These are phyloP conservation scores for Kluyveromyces sp. DNA, from an alignment of 1,139 yeast genomes.

Conservation along the genomic window DNA sequence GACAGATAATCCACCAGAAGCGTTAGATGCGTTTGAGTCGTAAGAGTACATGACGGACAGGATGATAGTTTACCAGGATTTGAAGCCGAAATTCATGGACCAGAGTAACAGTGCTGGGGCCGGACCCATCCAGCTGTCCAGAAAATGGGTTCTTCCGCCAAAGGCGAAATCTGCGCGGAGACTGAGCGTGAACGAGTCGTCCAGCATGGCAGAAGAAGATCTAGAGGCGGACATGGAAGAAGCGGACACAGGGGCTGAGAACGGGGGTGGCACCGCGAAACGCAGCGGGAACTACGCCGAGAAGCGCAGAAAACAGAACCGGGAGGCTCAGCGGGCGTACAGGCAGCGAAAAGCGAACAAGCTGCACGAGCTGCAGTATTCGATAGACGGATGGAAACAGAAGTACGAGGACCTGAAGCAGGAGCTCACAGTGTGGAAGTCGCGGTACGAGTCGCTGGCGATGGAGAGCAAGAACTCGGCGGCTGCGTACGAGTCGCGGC, in stretches of 20 bases:
- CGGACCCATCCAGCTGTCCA: slow-evolving; percentile 51
- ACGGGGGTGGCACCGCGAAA: too few species aligned
- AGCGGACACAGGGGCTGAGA: background rate
- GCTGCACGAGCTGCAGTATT: slow-evolving; percentile 49
- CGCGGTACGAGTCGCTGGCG: slow-evolving; percentile 4
- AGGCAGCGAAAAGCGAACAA: slow-evolving; percentile 34
- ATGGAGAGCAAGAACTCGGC: background rate
- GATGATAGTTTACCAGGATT: slow-evolving; percentile 8
- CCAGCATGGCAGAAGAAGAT: background rate
- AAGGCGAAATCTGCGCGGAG: slow-evolving; percentile 87
- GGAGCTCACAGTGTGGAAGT: slow-evolving; percentile 29
- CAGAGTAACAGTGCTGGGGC: background rate
- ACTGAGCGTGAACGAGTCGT: slow-evolving; percentile 43
- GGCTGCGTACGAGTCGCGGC: background rate
- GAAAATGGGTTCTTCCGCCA: slow-evolving; percentile 87
- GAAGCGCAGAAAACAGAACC: slow-evolving; percentile 83
- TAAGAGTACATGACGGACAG: too few species aligned
- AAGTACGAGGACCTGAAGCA: slow-evolving; percentile 44
- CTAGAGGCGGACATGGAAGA: background rate
- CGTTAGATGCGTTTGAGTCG: too few species aligned
- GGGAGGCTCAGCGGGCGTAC: slow-evolving; percentile 94
- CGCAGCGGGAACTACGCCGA: slow-evolving; percentile 48
- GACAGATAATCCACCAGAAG: too few species aligned
- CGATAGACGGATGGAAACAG: slow-evolving; percentile 68
- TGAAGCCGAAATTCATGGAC: slow-evolving; percentile 6